Evolutionary conservation across 2,329 filamentous ascomycete species (phyloP).

Genomic region (Bipolaris bicolor): DNA sequence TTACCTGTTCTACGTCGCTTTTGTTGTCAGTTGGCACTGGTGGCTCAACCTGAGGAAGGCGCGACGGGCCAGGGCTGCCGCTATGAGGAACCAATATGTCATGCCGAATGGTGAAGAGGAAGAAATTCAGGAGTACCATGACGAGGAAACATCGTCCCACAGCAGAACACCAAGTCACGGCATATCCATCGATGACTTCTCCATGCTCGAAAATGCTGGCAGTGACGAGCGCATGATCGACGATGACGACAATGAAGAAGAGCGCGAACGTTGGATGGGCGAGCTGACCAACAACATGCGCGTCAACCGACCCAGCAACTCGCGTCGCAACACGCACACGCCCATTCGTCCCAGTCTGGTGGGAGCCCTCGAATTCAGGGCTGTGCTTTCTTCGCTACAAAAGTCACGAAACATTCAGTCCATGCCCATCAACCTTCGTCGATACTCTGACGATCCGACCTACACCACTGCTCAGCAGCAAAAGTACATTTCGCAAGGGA

Average conservation of each 20-base stretch:
- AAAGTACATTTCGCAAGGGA: constrained; percentile 55
- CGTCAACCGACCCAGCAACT: constrained; percentile 70
- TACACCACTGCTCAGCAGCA: constrained; percentile 54
- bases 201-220: constrained; percentile 63
- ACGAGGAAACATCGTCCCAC: constrained; percentile 58
- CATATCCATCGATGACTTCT: constrained; percentile 67
- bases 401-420: constrained; percentile 78
- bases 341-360: constrained; percentile 92
- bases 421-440: constrained; percentile 70
- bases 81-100: constrained; percentile 76
- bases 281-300: constrained; percentile 95
- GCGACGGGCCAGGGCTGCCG: constrained; percentile 69
- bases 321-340: constrained; percentile 75
- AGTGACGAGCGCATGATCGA: constrained; percentile 64
- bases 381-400: constrained; percentile 84
- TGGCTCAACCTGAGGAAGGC: constrained; percentile 69
- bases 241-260: constrained; percentile 65
- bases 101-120: constrained; percentile 65
- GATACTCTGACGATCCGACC: constrained; percentile 70
- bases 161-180: constrained; percentile 52
- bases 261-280: constrained; percentile 68
- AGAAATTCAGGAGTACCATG: constrained; percentile 60
- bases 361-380: constrained; percentile 90
- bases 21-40: constrained; percentile 94
- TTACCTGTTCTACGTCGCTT: constrained; percentile 85